phyloP scores from a whole-genome alignment of 2,329 filamentous ascomycete genomes.

The Calonectria montana region DNA sequence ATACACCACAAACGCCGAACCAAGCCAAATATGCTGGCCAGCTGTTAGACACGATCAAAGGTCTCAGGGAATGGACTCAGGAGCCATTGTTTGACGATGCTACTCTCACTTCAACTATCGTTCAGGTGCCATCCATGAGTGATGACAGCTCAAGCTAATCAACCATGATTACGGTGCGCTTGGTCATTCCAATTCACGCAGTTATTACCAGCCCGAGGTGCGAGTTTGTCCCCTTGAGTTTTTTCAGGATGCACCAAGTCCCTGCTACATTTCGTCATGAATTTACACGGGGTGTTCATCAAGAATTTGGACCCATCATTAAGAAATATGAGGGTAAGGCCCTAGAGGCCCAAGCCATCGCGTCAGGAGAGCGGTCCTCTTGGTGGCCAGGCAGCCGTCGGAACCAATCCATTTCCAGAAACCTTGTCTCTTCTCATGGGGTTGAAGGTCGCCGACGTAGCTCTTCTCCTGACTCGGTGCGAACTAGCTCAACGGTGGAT shows the following conservation, averaged over 20 bases:
- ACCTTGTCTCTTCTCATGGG: neutral
- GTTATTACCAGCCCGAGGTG: slow-evolving; percentile 62
- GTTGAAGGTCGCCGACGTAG: slow-evolving; percentile 9
- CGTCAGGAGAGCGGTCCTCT: slow-evolving; percentile 18
- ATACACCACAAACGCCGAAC: slow-evolving; percentile 46
- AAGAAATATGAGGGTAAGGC: slow-evolving; percentile 36
- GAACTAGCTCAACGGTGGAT: slow-evolving; percentile 42
- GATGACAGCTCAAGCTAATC: slow-evolving; percentile 32
- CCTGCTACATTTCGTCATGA: slow-evolving; percentile 68
- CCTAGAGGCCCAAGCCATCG: slow-evolving; percentile 8
- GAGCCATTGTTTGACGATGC: slow-evolving; percentile 60
- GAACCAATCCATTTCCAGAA: slow-evolving; percentile 11
- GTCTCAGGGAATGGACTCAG: slow-evolving; percentile 54
- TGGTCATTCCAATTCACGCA: slow-evolving; percentile 72
- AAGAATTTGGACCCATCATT: slow-evolving; percentile 67
- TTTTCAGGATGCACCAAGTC: slow-evolving; percentile 76
- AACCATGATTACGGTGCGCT: slow-evolving; percentile 65
- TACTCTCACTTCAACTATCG: slow-evolving; percentile 54
- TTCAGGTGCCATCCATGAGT: slow-evolving; percentile 54
- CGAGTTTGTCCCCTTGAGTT: slow-evolving; percentile 70
- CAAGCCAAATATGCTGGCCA: slow-evolving; percentile 59
- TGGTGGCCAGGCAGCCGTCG: slow-evolving; percentile 30
- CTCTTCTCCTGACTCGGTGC: slow-evolving; percentile 32
- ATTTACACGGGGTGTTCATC: slow-evolving; percentile 70
- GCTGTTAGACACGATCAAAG: slow-evolving; percentile 56